Percentiles rank a stretch among this genome's conserved stretches.
These are phyloP conservation scores for Rhodamnia argentea DNA, from an alignment of 345 rosid genomes.

Conservation along the genomic window DNA sequence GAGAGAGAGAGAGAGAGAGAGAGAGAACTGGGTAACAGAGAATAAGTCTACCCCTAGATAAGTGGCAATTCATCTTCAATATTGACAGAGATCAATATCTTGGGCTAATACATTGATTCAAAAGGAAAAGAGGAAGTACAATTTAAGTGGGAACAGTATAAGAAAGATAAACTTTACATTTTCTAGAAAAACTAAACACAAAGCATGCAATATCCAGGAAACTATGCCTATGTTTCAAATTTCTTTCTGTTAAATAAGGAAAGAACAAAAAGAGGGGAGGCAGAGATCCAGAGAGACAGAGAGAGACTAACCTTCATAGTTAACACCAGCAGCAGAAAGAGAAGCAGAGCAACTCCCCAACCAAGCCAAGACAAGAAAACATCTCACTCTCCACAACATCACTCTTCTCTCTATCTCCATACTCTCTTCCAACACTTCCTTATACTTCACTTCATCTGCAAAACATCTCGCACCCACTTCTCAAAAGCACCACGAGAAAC, in stretches of 20 bases:
- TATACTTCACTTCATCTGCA: background rate
- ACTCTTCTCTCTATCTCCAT: slow-evolving; percentile 20
- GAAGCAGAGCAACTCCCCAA: slow-evolving; percentile 62
- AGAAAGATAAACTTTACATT: background rate
- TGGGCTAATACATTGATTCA: background rate
- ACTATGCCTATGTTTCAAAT: background rate
- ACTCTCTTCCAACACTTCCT: slow-evolving; percentile 9
- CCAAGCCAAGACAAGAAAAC: slow-evolving; percentile 52
- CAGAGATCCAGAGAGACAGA: background rate
- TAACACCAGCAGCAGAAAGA: slow-evolving; percentile 91
- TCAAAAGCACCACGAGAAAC: slow-evolving; percentile 13
- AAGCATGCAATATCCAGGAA: background rate
- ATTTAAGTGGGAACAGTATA: background rate
- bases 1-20: background rate
- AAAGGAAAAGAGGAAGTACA: background rate
- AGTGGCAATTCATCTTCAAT: background rate
- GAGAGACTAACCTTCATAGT: slow-evolving; percentile 82
- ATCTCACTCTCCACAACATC: slow-evolving; percentile 33
- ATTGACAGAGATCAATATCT: background rate
- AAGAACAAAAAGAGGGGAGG: background rate
- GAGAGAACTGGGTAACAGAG: background rate
- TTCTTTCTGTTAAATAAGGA: background rate
- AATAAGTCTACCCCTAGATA: background rate
- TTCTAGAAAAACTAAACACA: background rate
- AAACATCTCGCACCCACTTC: background rate